Base-by-base conservation (phyloP, 1,284 basidiomycete genomes). In the Marasmius tenuissimus region DNA sequence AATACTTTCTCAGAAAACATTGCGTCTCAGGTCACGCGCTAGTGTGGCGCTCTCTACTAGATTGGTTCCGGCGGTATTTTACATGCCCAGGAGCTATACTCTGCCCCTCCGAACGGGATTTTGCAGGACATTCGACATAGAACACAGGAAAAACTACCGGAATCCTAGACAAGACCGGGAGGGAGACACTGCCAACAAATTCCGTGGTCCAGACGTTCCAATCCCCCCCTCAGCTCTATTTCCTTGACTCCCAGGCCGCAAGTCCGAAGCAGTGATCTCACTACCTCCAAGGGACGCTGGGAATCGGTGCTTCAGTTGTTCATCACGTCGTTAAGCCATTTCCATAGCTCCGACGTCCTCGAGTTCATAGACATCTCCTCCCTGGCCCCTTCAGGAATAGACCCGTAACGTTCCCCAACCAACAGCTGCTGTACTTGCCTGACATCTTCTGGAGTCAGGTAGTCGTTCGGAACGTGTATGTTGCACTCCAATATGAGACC, bases 401-500 rank as follows among this genome's bases (percentile, higher is more conserved):
- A 81, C 12, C 81, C 85, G 64, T 87, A 87, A 61, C 73, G 75
- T 66, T 79, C 76, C 18, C 78, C 79, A 58, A 74, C 71, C 38
- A 85, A 68, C 18, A 81, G 49, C 6, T 49, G 22, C 37, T 58
- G 52, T 27, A 62, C 20, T 1, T 51, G 49, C n/a, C 60, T 42
- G 8, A 48, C 22, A 18, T 9, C 27, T 8, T 27, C 37, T 51
- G 51, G 58, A 2, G 67, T 65, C 40, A 78, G 60, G 9, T 62
- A 60, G 4, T 67, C 58, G 9, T 71, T 63, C 0, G 73, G 63
- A 7, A 76, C 60, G 0, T 70, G 62, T 50, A 88, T 65, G 0
- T 68, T 66, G 65, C 86, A 87, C 4, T 80, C 79, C 12, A 84
- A 70, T 63, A 91, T 85, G 39, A 86, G 54, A 0, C 88, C 89